Evolutionary conservation across 768 basidiomycete genomes (phyloP).

Genomic region (Kwoniella botswanensis): DNA sequence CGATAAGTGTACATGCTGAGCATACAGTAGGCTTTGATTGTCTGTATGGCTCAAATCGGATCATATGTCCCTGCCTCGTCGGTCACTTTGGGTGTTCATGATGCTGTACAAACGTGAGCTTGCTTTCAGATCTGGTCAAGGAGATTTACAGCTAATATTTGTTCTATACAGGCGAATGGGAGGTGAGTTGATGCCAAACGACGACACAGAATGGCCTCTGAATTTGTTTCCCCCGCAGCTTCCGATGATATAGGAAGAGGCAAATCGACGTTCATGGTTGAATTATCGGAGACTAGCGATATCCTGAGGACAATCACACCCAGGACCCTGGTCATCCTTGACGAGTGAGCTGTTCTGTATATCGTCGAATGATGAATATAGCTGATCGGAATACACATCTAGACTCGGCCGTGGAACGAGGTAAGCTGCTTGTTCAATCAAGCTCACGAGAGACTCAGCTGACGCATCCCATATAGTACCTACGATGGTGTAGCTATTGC

Average conservation of each 20-base stretch:
- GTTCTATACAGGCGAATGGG: slow-evolving; percentile 70
- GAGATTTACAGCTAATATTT: background rate
- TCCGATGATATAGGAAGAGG: slow-evolving; percentile 85
- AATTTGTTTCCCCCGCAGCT: slow-evolving; percentile 61
- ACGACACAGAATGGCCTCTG: background rate
- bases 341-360: slow-evolving; percentile 60
- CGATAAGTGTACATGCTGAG: slow-evolving; percentile 59
- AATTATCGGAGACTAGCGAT: slow-evolving; percentile 90
- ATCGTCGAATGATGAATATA: background rate
- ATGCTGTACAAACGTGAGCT: slow-evolving; percentile 73
- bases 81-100: slow-evolving; percentile 77
- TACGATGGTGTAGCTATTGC: slow-evolving; percentile 72
- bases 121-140: background rate
- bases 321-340: slow-evolving; percentile 83
- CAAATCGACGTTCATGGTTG: slow-evolving; percentile 93
- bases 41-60: slow-evolving; percentile 81
- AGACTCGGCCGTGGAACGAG: slow-evolving; percentile 55
- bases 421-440: slow-evolving; percentile 8
- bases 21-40: slow-evolving; percentile 38
- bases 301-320: slow-evolving; percentile 77
- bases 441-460: background rate
- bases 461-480: slow-evolving; percentile 66
- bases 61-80: slow-evolving; percentile 79
- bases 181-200: slow-evolving; percentile 61
- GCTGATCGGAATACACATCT: background rate